Evolutionary conservation across 169 alveolate genomes (phyloP).

Genomic region (Perkinsus olseni): DNA sequence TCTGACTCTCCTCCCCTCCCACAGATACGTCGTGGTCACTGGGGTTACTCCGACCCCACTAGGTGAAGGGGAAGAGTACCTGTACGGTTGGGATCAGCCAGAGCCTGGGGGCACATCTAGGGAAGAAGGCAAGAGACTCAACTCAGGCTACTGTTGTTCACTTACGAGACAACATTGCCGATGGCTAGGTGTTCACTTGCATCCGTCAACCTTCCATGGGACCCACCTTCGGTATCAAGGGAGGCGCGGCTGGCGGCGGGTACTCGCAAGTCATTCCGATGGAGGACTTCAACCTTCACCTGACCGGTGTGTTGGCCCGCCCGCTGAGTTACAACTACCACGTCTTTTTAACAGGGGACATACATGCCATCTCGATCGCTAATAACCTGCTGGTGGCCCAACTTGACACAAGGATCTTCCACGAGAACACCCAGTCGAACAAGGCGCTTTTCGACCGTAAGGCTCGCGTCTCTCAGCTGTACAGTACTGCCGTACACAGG

Average conservation of each 20-base stretch:
- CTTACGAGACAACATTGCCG: not conserved
- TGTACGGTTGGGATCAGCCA: conserved; percentile 7
- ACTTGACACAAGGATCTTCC: not conserved
- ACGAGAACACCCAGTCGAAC: not conserved
- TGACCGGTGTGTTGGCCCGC: not conserved
- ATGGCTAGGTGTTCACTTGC: not conserved
- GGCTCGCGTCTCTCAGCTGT: not conserved
- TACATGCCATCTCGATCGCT: conserved; percentile 10
- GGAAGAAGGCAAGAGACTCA: not conserved
- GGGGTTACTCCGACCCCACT: conserved; percentile 13
- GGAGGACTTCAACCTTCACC: conserved; percentile 14
- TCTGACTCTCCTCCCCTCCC: no score
- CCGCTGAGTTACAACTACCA: not conserved
- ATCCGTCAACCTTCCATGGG: conserved; percentile 3
- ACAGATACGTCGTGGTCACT: not conserved
- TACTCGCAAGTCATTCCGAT: conserved; percentile 1
- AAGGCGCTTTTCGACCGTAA: not conserved
- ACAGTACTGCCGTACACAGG: not conserved
- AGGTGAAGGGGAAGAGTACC: conserved; percentile 16
- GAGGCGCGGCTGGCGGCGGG: conserved; percentile 15
- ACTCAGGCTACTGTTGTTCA: not conserved
- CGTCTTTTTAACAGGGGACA: not conserved
- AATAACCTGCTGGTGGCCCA: not conserved
- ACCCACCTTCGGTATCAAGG: conserved; percentile 12
- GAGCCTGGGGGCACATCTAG: not conserved